Base-by-base conservation (phyloP, 1,284 basidiomycete species). In the Amylostereum areolatum region DNA sequence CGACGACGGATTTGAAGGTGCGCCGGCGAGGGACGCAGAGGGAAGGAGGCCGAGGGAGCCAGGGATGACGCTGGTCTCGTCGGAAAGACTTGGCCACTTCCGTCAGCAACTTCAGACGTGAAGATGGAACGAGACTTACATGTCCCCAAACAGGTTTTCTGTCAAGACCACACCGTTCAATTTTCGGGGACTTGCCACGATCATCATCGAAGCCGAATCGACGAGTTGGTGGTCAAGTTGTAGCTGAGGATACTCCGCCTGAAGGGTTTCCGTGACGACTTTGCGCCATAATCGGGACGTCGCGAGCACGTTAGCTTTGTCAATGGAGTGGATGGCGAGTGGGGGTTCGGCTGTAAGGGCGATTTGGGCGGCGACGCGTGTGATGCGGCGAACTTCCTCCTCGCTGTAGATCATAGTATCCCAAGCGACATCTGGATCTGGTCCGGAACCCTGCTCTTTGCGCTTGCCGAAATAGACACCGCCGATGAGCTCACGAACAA, bases 241-340 rank as follows among this genome's bases (percentile, higher is more conserved):
- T 37, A 97, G 68, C 62, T 93, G 83, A 8, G 94, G 92, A 69
- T 89, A 97, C 67, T 97, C 94, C 35, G 78, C 78, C 51, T 79
- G 71, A 59, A 96, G 69, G 10, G 89, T 84, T 64, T 95, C 90
- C 2, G 80, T 87, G 48, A 96, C 93, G 30, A 91, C 88, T 65
- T 86, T 92, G 51, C 97, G 77, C 97, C 97, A 99, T 43, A 99
- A 74, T 44, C 97, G 78, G 37, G 92, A 96, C 60, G 86, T 93
- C 36, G 97, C 97, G 46, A 99, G 82, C 30, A 99, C 97, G 67
- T 99, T 99, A 50, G 97, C 97, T 73, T 99, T 99, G 78, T 99
- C 97, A 67, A 99, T 81, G 2, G 92, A 96, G 68, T 94, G 91
- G 53, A 99, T 85, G 43, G 83, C 78, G 43, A 96, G 78, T 18